Percentiles rank a stretch among this genome's conserved stretches.
phyloP scores from a whole-genome alignment of 768 basidiomycete species.

The Polyporus arcularius region DNA sequence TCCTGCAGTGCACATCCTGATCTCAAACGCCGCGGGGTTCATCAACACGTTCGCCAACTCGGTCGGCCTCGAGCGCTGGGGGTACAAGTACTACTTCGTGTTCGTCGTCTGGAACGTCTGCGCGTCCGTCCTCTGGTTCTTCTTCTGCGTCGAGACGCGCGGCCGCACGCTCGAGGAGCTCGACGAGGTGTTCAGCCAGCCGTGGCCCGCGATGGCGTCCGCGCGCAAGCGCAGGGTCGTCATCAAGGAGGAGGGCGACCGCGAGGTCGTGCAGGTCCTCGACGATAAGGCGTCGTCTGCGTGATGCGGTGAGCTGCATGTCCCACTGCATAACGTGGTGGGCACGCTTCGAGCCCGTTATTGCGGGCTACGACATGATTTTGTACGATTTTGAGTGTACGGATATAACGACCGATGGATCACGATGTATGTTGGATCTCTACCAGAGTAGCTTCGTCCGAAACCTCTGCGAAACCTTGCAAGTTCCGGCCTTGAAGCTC shows the following conservation, averaged over 20 bases:
- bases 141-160: conserved; percentile 5
- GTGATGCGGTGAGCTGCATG: not conserved
- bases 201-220: conserved; percentile 3
- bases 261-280: not conserved
- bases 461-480: too few relatives aligned
- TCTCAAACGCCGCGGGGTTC: conserved; percentile 2
- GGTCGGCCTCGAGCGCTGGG: conserved; percentile 1
- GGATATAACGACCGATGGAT: too few relatives aligned
- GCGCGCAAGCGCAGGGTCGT: not conserved
- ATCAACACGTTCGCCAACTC: conserved; percentile 10
- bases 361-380: not conserved
- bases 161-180: conserved; percentile 6
- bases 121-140: conserved; percentile 3
- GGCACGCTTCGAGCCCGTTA: not conserved
- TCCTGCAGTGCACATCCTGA: not conserved
- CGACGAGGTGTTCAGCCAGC: conserved; percentile 2
- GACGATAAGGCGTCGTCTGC: not conserved
- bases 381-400: too few relatives aligned
- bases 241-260: not conserved
- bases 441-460: too few relatives aligned
- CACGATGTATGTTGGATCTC: too few relatives aligned
- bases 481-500: too few relatives aligned
- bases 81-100: conserved; percentile 11
- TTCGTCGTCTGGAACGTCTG: conserved; percentile 5
- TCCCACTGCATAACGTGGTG: not conserved